Percentiles rank a stretch among this genome's conserved stretches.
These are phyloP conservation scores for Vitellaria paradoxa DNA, from an alignment of 179 eudicot genomes.

Conservation along the genomic window DNA sequence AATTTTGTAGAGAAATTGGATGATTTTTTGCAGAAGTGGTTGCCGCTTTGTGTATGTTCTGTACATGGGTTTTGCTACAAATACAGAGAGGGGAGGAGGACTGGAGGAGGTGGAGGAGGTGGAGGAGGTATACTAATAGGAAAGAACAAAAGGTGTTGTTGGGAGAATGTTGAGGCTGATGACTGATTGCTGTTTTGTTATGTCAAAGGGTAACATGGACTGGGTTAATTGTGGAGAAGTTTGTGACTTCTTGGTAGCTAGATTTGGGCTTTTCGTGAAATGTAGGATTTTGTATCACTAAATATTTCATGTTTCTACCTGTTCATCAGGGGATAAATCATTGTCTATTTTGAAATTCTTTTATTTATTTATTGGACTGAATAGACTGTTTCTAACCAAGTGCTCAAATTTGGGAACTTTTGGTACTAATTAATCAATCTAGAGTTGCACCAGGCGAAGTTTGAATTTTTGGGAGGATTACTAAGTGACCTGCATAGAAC, in stretches of 20 bases:
- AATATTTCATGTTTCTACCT: too few relatives aligned
- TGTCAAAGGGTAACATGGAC: not conserved
- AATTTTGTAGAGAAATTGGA: not conserved
- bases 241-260: not conserved
- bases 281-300: not conserved
- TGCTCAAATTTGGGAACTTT: not conserved
- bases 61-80: not conserved
- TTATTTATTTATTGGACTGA: not conserved
- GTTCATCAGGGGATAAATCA: not conserved
- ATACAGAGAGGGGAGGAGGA: too few relatives aligned
- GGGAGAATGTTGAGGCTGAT: too few relatives aligned
- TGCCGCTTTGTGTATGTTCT: not conserved
- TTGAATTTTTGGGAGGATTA: not conserved
- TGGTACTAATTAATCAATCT: not conserved
- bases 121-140: too few relatives aligned
- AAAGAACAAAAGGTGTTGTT: too few relatives aligned
- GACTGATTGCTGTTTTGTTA: too few relatives aligned
- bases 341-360: not conserved
- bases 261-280: not conserved
- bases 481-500: not conserved
- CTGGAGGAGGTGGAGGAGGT: too few relatives aligned
- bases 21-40: not conserved
- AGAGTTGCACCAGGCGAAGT: not conserved
- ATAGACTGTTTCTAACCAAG: not conserved
- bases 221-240: not conserved